Conservation (phyloP, 805 yeast genomes). For the Yarrowia bubula region DNA sequence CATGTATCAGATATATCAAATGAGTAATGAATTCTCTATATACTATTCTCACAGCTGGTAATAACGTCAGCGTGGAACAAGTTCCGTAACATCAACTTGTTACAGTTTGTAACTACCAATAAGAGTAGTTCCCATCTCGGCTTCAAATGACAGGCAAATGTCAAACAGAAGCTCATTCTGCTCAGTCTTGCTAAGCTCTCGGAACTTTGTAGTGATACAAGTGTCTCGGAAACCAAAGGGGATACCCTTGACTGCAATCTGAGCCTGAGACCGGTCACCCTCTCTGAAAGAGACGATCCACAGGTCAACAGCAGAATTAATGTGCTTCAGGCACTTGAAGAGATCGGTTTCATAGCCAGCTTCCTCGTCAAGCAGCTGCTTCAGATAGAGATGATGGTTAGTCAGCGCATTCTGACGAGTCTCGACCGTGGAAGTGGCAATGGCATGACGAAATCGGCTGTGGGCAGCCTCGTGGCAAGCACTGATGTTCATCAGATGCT, state of each 20-base stretch:
- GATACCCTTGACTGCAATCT: no score
- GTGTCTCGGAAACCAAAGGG: not conserved
- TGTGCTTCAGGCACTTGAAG: slow-evolving; percentile 1
- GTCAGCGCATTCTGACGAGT: not conserved
- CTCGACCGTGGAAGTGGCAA: not conserved
- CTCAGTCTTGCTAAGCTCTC: not conserved
- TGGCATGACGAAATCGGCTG: not conserved
- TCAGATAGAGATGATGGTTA: not conserved
- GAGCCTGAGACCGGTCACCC: no score
- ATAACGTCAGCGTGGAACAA: no score
- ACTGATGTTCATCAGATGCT: slow-evolving; percentile 11
- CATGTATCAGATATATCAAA: no score
- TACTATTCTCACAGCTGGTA: no score
- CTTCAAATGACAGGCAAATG: not conserved
- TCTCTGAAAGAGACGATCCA: not conserved
- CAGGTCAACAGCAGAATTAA: not conserved
- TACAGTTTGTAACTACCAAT: not conserved
- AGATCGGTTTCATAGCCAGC: slow-evolving; percentile 6
- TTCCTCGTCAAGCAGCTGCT: slow-evolving; percentile 1
- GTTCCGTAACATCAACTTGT: no score
- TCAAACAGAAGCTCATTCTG: not conserved
- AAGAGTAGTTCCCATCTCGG: not conserved
- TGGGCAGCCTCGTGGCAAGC: not conserved
- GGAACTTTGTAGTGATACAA: not conserved
- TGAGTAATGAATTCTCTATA: no score